A percentile compares a stretch with the other conserved stretches of the same genome.
These are phyloP conservation scores for Silene latifolia DNA, from an alignment of 148 eudicot species.

Conservation along the genomic window DNA sequence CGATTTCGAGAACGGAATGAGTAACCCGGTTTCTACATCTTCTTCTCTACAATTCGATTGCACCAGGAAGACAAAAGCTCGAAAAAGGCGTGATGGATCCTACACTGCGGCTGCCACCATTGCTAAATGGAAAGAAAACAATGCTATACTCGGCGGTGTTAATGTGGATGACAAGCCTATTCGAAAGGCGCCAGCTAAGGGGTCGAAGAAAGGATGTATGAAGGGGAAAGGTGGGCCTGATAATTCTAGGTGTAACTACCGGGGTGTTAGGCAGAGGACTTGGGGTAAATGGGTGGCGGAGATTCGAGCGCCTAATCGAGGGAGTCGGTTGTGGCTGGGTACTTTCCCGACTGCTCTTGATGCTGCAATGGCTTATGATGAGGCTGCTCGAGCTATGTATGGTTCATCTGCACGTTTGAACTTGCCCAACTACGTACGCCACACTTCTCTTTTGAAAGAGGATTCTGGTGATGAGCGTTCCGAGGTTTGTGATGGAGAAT, in stretches of 20 bases:
- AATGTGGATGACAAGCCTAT: constrained; percentile 25
- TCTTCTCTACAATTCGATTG: constrained; percentile 30
- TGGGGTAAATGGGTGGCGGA: constrained; percentile 99
- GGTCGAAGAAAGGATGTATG: constrained; percentile 95
- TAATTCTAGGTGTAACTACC: constrained; percentile 45
- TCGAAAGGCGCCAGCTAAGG: constrained; percentile 72
- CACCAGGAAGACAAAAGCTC: constrained; percentile 57
- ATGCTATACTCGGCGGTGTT: constrained; percentile 29
- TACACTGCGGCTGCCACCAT: constrained; percentile 48
- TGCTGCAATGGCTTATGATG: constrained; percentile 90
- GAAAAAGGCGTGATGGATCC: constrained; percentile 42
- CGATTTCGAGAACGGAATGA: constrained; percentile 28
- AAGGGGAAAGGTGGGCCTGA: constrained; percentile 95
- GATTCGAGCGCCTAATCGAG: constrained; percentile 71
- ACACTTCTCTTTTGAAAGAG: constrained; percentile 14
- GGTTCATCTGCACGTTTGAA: constrained; percentile 77
- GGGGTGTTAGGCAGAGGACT: constrained; percentile 88
- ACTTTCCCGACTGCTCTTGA: constrained; percentile 68
- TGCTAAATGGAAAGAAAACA: constrained; percentile 67
- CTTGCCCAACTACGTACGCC: constrained; percentile 29
- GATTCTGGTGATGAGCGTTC: constrained; percentile 28
- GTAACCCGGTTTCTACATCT: constrained; percentile 23
- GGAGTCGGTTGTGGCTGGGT: constrained; percentile 83
- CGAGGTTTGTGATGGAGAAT: constrained; percentile 27
- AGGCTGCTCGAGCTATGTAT: constrained; percentile 81